Base-by-base conservation (phyloP, 345 rosid genomes). In the Pistacia atlantica region DNA sequence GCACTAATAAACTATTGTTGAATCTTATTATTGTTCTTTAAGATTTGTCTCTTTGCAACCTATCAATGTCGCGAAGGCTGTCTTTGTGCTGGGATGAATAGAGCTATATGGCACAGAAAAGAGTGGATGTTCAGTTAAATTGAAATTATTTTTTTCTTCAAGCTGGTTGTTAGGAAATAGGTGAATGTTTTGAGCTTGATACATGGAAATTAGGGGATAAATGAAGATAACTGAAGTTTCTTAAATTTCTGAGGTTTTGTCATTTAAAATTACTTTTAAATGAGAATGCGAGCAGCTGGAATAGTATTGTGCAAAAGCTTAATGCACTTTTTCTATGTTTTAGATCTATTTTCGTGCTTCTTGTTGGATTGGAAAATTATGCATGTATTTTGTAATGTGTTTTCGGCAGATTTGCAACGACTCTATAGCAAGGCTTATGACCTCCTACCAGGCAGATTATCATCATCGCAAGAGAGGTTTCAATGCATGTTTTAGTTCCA, bases 41-140 rank as follows among this genome's bases (percentile, higher is more conserved):
- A 33, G 18, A n/a, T 65, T 56, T 74, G 16, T 38, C 18, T 69
- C 11, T 75, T 37, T 31, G 45, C 80, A 72, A 55, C 55, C 45
- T 59, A 60, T 42, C 38, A 37, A 11, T 48, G 42, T 20, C 20
- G 13, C 38, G 35, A 62, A 38, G 35, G n/a, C n/a, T 64, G 17
- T 65, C 5, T 58, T 54, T 2, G 4, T 1, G 37, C 55, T 55
- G 25, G 20, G 20, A 61, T n/a, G 22, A 42, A 25, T 68, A 4
- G 56, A 31, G 31, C n/a, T 22, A 4, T 33, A 57, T 11, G 49
- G 52, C 8, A 5, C 52, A 5, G 11, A 57, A 71, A 70, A 20
- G 37, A 71, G 54, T 20, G 35, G 67, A 45, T 72, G 14, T n/a
- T 51, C 60, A 18, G 5, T 45, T 72, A 28, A 59, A 73, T 51